A percentile compares a stretch with the other conserved stretches of the same genome.
Conservation (phyloP, 2,329 filamentous ascomycete genomes). For the Stemphylium lycopersici region DNA sequence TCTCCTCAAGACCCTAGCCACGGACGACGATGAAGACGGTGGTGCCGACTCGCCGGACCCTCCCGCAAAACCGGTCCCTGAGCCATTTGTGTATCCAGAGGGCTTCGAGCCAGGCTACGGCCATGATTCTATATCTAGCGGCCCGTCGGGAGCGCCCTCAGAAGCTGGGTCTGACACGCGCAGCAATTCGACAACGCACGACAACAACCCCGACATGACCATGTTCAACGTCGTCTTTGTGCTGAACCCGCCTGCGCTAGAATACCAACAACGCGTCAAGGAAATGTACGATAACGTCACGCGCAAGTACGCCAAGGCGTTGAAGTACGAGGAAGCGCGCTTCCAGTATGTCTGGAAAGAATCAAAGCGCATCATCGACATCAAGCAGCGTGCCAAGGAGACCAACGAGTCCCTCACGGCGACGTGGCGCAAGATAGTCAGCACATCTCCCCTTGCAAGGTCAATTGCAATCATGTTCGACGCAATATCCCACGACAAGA, state of each 20-base stretch:
- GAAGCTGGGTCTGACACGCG: conserved; percentile 50
- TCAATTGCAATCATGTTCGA: conserved; percentile 84
- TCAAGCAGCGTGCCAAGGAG: conserved; percentile 84
- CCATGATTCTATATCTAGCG: conserved; percentile 39
- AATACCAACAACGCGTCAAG: conserved; percentile 72
- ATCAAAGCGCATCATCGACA: conserved; percentile 77
- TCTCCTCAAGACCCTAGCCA: conserved; percentile 25
- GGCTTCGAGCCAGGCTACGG: conserved; percentile 51
- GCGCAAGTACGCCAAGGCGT: conserved; percentile 88
- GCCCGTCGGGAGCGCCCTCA: conserved; percentile 38
- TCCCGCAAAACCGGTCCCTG: conserved; percentile 18
- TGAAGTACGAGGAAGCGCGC: conserved; percentile 90
- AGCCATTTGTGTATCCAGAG: conserved; percentile 41
- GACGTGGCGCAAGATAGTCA: conserved; percentile 73
- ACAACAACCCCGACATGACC: conserved; percentile 74
- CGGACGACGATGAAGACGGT: conserved; percentile 27
- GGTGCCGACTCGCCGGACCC: conserved; percentile 13
- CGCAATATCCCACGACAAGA: conserved; percentile 81
- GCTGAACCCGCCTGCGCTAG: conserved; percentile 76
- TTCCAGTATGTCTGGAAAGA: conserved; percentile 92
- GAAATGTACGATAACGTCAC: conserved; percentile 89
- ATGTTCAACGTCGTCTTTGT: conserved; percentile 99
- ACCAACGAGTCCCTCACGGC: conserved; percentile 66
- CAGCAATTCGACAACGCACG: conserved; percentile 49
- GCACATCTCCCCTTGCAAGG: conserved; percentile 77